Evolutionary conservation across 768 basidiomycete genomes (phyloP).

Genomic region (Pulveroboletus ravenelii): DNA sequence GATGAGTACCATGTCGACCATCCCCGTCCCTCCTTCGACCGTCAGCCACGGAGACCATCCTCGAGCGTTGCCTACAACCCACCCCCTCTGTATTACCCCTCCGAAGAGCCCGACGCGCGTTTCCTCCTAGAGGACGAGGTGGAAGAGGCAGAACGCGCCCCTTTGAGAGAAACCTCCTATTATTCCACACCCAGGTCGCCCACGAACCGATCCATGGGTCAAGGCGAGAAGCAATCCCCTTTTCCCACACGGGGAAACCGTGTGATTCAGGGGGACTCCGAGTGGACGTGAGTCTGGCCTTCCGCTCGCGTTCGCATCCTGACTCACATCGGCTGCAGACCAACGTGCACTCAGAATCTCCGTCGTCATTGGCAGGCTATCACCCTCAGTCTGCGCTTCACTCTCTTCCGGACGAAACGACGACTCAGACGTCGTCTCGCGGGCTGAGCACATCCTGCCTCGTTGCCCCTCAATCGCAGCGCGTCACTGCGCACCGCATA

Average conservation of each 20-base stretch:
- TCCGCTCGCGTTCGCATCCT: neutral
- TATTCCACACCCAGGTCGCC: constrained; percentile 18
- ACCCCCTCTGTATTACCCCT: constrained; percentile 21
- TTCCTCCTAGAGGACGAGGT: constrained; percentile 24
- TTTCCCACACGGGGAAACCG: constrained; percentile 4
- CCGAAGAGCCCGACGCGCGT: constrained; percentile 30
- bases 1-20: constrained; percentile 22
- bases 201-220: constrained; percentile 8
- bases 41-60: constrained; percentile 21
- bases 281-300: constrained; percentile 30
- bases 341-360: constrained; percentile 52
- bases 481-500: constrained; percentile 17
- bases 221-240: constrained; percentile 18
- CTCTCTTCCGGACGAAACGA: constrained; percentile 50
- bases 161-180: constrained; percentile 27
- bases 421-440: constrained; percentile 29
- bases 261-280: constrained; percentile 19
- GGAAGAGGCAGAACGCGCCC: constrained; percentile 19
- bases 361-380: constrained; percentile 60
- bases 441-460: constrained; percentile 13
- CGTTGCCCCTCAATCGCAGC: constrained; percentile 7
- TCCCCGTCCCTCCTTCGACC: constrained; percentile 16
- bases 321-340: constrained; percentile 33
- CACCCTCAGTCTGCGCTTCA: constrained; percentile 50
- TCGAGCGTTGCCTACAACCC: constrained; percentile 20